These are phyloP conservation scores for Aspergillus biplanus DNA, from an alignment of 495 filamentous ascomycete species.

Conservation along the genomic window DNA sequence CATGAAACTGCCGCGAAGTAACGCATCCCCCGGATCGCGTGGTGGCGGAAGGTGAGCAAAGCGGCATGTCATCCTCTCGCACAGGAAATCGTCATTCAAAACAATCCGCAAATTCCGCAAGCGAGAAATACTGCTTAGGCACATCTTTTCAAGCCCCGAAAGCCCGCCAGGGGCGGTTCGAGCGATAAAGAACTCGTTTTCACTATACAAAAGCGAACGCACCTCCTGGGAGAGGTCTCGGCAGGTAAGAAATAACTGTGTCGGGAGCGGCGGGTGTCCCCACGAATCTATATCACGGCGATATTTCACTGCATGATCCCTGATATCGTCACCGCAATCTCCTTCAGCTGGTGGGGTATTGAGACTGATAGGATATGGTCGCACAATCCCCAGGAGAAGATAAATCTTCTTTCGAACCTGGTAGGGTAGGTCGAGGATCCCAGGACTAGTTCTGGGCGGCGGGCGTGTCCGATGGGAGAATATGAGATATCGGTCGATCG, in stretches of 20 bases:
- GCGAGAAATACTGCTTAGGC: not conserved
- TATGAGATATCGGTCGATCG: constrained; percentile 1
- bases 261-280: not conserved
- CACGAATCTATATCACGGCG: not conserved
- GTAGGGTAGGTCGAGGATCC: constrained; percentile 1
- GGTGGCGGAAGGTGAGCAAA: no score
- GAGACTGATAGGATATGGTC: not conserved
- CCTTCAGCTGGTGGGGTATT: not conserved
- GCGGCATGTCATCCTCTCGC: not conserved
- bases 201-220: not conserved
- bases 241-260: not conserved
- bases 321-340: not conserved
- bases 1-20: not conserved
- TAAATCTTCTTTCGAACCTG: constrained; percentile 5
- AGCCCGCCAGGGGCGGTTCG: not conserved
- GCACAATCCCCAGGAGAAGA: not conserved
- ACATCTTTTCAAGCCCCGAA: not conserved
- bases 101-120: not conserved
- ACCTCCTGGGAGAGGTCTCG: not conserved
- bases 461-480: not conserved
- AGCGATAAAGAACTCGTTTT: not conserved
- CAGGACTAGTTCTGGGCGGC: not conserved
- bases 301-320: not conserved
- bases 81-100: not conserved
- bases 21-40: not conserved